Conservation (phyloP, 2,329 filamentous ascomycete genomes). For the Claviceps purpurea region DNA sequence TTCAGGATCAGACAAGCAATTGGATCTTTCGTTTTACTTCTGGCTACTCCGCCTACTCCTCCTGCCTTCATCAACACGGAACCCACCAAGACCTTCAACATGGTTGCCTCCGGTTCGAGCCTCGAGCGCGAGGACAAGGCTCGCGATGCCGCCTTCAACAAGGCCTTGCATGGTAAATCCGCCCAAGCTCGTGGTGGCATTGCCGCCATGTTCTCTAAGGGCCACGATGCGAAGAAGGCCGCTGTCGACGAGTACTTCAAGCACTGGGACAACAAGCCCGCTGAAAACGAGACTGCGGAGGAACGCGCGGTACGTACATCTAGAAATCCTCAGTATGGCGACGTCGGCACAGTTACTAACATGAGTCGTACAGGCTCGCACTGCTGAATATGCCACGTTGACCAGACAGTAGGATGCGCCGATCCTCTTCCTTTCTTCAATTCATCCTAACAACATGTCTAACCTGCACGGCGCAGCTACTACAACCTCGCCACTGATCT, state of each 20-base stretch:
- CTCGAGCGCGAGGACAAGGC: constrained; percentile 73
- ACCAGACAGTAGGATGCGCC: constrained; percentile 66
- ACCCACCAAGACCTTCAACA: constrained; percentile 20
- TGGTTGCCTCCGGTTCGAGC: constrained; percentile 25
- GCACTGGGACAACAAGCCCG: constrained; percentile 83
- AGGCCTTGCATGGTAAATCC: constrained; percentile 67
- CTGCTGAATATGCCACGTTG: constrained; percentile 81
- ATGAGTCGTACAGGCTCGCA: constrained; percentile 45
- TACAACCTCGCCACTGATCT: constrained; percentile 95
- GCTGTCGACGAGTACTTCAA: constrained; percentile 91
- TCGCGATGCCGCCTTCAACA: constrained; percentile 84
- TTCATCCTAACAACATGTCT: constrained; percentile 7
- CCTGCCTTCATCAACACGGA: not conserved
- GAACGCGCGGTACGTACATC: constrained; percentile 53
- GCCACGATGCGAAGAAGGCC: constrained; percentile 58
- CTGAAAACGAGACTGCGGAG: constrained; percentile 67
- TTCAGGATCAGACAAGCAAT: too few relatives aligned
- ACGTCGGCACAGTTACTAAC: constrained; percentile 6
- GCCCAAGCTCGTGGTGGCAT: constrained; percentile 59
- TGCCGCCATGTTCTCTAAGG: constrained; percentile 75
- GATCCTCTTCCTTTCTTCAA: not conserved
- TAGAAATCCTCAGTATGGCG: not conserved
- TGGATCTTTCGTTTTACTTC: not conserved
- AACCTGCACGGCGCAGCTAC: constrained; percentile 42
- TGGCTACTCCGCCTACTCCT: constrained; percentile 2